These are phyloP conservation scores for Crithidia expoeki DNA, from an alignment of 208 protist genomes.

Conservation along the genomic window DNA sequence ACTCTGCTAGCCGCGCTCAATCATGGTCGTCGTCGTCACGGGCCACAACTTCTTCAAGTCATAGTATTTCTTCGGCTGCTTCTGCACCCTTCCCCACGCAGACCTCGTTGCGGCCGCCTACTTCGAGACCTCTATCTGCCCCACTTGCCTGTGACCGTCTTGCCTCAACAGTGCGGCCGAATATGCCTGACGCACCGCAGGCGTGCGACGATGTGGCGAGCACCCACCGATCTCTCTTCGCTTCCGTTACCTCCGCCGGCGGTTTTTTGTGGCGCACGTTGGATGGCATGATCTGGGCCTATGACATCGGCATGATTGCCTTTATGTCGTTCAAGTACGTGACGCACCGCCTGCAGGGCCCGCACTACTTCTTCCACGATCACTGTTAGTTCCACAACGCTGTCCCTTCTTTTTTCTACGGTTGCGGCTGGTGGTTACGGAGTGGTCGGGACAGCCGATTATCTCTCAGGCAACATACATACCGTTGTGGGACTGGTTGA, in stretches of 20 bases:
- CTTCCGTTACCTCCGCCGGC: constrained; percentile 34
- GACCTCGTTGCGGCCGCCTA: constrained; percentile 56
- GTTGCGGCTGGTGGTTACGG: constrained; percentile 52
- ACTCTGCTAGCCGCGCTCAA: neutral
- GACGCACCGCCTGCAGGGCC: constrained; percentile 48
- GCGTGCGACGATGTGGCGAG: constrained; percentile 11
- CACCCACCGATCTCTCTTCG: constrained; percentile 32
- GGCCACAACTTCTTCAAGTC: constrained; percentile 60
- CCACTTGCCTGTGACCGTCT: constrained; percentile 49
- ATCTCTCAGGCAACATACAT: constrained; percentile 43
- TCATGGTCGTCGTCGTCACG: constrained; percentile 23
- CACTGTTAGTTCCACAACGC: constrained; percentile 82
- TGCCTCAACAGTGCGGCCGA: constrained; percentile 19
- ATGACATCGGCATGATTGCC: constrained; percentile 48
- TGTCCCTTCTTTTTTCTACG: constrained; percentile 54
- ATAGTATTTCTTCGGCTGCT: constrained; percentile 65
- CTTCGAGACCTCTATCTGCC: constrained; percentile 71
- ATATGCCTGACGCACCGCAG: constrained; percentile 9
- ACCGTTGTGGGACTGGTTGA: constrained; percentile 24
- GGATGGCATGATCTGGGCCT: constrained; percentile 70
- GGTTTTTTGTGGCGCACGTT: constrained; percentile 65
- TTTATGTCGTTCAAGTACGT: constrained; percentile 73
- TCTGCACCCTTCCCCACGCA: constrained; percentile 50
- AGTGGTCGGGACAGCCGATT: constrained; percentile 58
- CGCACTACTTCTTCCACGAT: constrained; percentile 80